A percentile compares a stretch with the other conserved stretches of the same genome.
phyloP scores from a whole-genome alignment of 352 stramenopile species.

The Phytophthora citricola region DNA sequence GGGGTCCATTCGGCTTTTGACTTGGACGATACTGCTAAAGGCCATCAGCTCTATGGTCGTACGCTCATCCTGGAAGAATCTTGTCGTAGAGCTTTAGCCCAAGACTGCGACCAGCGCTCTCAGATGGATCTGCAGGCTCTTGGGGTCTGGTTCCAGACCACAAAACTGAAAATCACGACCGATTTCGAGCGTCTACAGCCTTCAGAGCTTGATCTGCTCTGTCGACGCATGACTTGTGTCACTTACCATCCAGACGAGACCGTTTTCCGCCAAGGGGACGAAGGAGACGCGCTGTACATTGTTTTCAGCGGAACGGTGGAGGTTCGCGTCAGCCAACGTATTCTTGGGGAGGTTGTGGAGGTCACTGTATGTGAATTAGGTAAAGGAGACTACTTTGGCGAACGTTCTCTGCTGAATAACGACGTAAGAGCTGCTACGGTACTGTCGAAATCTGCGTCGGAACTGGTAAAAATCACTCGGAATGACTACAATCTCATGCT shows the following conservation, averaged over 20 bases:
- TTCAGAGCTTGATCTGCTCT: constrained; percentile 66
- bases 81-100: constrained; percentile 61
- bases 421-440: constrained; percentile 69
- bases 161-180: constrained; percentile 77
- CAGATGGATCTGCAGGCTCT: constrained; percentile 65
- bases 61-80: constrained; percentile 77
- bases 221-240: constrained; percentile 61
- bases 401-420: constrained; percentile 69
- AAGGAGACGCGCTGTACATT: constrained; percentile 78
- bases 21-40: constrained; percentile 31
- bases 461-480: constrained; percentile 72
- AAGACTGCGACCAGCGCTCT: constrained; percentile 61
- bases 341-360: constrained; percentile 69
- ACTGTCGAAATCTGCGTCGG: constrained; percentile 53
- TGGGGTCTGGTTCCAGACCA: constrained; percentile 78
- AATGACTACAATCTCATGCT: constrained; percentile 81
- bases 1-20: constrained; percentile 57
- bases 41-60: constrained; percentile 55
- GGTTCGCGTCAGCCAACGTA: constrained; percentile 63
- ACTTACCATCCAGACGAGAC: constrained; percentile 59
- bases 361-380: constrained; percentile 70
- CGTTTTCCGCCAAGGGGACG: constrained; percentile 74
- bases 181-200: constrained; percentile 72
- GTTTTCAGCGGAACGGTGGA: constrained; percentile 70
- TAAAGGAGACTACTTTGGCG: constrained; percentile 79